Evolutionary conservation across 371 early-diverging fungal genomes (phyloP).

Genomic region (Mucor piriformis): DNA sequence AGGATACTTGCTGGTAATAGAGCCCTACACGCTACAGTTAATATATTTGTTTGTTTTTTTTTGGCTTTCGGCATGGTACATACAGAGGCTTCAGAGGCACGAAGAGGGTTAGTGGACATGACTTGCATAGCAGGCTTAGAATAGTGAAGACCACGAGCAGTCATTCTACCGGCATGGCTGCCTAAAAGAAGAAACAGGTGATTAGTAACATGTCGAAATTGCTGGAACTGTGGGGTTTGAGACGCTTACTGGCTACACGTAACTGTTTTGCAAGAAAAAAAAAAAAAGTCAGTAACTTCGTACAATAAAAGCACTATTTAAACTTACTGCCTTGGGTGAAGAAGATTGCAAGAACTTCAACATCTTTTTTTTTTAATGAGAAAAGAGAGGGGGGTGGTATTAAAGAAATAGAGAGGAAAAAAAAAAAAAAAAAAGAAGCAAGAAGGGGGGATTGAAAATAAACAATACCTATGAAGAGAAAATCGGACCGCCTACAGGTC

Average conservation of each 20-base stretch:
- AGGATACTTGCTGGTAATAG: constrained; percentile 81
- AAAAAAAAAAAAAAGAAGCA: constrained; percentile 7
- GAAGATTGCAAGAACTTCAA: constrained; percentile 38
- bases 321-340: constrained; percentile 31
- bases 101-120: constrained; percentile 71
- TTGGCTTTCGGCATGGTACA: constrained; percentile 6
- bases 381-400: constrained; percentile 26
- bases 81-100: constrained; percentile 72
- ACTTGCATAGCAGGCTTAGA: constrained; percentile 70
- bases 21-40: constrained; percentile 34
- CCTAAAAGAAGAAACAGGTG: constrained; percentile 6
- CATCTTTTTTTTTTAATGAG: constrained; percentile 19
- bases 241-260: constrained; percentile 29
- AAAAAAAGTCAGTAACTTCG: neutral
- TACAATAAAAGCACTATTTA: neutral
- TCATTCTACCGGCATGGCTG: constrained; percentile 19
- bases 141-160: constrained; percentile 30
- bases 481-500: constrained; percentile 1
- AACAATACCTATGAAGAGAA: neutral
- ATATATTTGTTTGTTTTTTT: neutral
- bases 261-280: constrained; percentile 10
- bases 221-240: too few species aligned
- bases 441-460: constrained; percentile 8
- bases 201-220: neutral
- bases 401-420: constrained; percentile 10